A percentile compares a stretch with the other conserved stretches of the same genome.
Evolutionary conservation across 2,329 filamentous ascomycete genomes (phyloP).

Genomic region (Aspergillus viridinutans): DNA sequence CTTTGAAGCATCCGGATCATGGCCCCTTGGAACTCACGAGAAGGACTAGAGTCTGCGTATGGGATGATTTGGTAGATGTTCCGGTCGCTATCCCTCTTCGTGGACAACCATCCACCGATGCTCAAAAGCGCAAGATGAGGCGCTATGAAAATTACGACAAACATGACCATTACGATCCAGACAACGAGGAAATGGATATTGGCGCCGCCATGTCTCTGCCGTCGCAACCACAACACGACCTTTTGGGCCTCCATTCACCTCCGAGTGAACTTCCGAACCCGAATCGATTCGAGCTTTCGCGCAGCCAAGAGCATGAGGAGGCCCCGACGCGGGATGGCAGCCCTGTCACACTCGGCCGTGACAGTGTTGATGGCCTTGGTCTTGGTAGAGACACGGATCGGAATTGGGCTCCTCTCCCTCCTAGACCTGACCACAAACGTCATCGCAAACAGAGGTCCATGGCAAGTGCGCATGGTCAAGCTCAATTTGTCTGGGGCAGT

Average conservation of each 20-base stretch:
- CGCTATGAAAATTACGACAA: slow-evolving; percentile 32
- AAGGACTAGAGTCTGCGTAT: slow-evolving; percentile 86
- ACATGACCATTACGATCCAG: slow-evolving; percentile 34
- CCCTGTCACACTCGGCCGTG: slow-evolving; percentile 30
- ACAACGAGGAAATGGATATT: slow-evolving; percentile 92
- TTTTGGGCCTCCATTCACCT: slow-evolving; percentile 61
- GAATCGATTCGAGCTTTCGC: slow-evolving; percentile 67
- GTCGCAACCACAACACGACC: slow-evolving; percentile 55
- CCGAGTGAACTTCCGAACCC: slow-evolving; percentile 65
- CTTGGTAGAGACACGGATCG: slow-evolving; percentile 34
- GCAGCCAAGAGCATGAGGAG: slow-evolving; percentile 36
- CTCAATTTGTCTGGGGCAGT: slow-evolving; percentile 52
- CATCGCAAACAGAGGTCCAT: slow-evolving; percentile 36
- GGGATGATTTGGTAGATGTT: slow-evolving; percentile 96
- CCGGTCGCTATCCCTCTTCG: slow-evolving; percentile 90
- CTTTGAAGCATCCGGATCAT: slow-evolving; percentile 85
- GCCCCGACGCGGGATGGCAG: slow-evolving; percentile 30
- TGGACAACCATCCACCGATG: slow-evolving; percentile 75
- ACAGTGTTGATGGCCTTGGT: slow-evolving; percentile 27
- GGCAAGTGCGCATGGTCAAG: slow-evolving; percentile 33
- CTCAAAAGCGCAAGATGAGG: slow-evolving; percentile 61
- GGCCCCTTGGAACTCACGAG: slow-evolving; percentile 90
- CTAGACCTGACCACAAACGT: slow-evolving; percentile 28
- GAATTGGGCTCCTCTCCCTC: slow-evolving; percentile 34
- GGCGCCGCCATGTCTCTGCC: slow-evolving; percentile 62